phyloP scores from a whole-genome alignment of 805 yeast genomes.

The Kazachstania kunashirensis region DNA sequence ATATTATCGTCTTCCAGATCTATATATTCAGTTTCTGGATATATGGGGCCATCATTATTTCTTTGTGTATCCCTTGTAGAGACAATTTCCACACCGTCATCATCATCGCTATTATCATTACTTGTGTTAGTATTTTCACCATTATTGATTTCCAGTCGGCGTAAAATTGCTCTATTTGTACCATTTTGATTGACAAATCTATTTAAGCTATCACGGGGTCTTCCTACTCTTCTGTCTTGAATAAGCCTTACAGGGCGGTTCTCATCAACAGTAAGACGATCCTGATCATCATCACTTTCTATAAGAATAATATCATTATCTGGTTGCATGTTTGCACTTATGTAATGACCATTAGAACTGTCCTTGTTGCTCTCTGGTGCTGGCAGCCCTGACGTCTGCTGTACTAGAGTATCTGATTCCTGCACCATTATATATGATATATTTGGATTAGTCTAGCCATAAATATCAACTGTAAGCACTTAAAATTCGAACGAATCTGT shows the following conservation, averaged over 20 bases:
- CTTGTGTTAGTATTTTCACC: neutral
- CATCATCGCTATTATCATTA: conserved; percentile 4
- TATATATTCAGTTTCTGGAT: conserved; percentile 22
- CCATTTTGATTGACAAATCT: conserved; percentile 9
- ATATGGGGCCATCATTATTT: conserved; percentile 12
- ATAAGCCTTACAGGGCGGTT: conserved; percentile 8
- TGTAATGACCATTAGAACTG: too few species aligned
- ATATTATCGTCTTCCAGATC: conserved; percentile 19
- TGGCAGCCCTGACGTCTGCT: too few species aligned
- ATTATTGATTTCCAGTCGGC: neutral
- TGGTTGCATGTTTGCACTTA: too few species aligned
- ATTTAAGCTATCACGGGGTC: conserved; percentile 14
- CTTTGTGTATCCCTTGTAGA: conserved; percentile 10
- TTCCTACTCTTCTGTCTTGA: conserved; percentile 10
- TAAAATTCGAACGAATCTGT: too few species aligned
- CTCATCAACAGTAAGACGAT: conserved; percentile 11
- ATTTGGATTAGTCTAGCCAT: neutral
- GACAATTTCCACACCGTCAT: conserved; percentile 18
- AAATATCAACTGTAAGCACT: too few species aligned
- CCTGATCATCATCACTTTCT: conserved; percentile 26
- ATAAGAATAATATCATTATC: conserved; percentile 13
- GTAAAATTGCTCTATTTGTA: conserved; percentile 3
- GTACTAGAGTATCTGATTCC: neutral
- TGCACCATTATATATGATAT: too few species aligned
- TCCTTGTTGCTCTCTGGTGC: neutral